Evolutionary conservation across 2,329 filamentous ascomycete species (phyloP).

Genomic region (Ascomycota sp.): DNA sequence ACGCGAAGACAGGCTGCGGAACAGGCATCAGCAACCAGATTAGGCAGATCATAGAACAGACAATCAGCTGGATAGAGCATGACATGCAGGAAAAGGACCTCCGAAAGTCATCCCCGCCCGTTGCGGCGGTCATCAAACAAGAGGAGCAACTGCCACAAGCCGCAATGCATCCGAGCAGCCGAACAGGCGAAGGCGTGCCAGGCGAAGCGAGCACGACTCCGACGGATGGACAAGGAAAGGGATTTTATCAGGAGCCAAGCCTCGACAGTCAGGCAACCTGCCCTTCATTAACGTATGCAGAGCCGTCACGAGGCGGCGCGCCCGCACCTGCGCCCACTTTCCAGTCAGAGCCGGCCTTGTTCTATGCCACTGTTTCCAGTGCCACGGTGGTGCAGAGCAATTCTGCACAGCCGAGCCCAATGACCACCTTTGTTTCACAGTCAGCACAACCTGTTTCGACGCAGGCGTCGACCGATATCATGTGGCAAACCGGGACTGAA

Average conservation of each 20-base stretch:
- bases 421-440: constrained; percentile 19
- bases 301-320: constrained; percentile 7
- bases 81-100: constrained; percentile 19
- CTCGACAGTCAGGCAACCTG: constrained; percentile 10
- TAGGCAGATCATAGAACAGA: constrained; percentile 25
- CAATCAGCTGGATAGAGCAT: constrained; percentile 28
- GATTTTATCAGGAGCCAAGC: constrained; percentile 9
- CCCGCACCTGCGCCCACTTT: constrained; percentile 7
- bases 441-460: constrained; percentile 13
- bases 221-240: constrained; percentile 5
- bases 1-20: constrained; percentile 18
- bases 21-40: constrained; percentile 21
- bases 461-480: constrained; percentile 7
- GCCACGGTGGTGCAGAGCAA: not conserved
- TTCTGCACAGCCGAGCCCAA: constrained; percentile 12
- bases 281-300: constrained; percentile 10
- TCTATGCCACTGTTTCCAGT: constrained; percentile 7
- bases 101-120: constrained; percentile 3
- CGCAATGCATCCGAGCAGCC: not conserved
- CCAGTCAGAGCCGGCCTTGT: constrained; percentile 9
- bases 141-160: constrained; percentile 13
- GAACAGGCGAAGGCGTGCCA: constrained; percentile 1
- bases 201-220: constrained; percentile 3
- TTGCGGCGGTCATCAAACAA: constrained; percentile 13
- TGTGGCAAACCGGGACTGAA: constrained; percentile 13